Evolutionary conservation across 2,329 filamentous ascomycete genomes (phyloP).

Genomic region (Nemania sp.): DNA sequence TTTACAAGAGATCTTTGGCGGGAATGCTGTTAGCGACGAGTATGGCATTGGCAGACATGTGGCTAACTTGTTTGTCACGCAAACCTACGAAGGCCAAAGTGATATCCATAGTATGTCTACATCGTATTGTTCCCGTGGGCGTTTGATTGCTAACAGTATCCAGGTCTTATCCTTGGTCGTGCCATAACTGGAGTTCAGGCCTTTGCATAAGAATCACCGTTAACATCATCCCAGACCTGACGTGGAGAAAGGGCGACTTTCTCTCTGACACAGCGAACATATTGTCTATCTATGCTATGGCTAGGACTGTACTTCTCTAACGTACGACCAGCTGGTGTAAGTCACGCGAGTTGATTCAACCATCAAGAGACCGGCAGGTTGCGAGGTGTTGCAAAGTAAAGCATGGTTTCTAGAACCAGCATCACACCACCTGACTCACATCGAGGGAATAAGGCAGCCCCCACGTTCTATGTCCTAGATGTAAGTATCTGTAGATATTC

Average conservation of each 20-base stretch:
- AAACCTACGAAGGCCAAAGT: conserved; percentile 98
- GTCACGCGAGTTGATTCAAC: not conserved
- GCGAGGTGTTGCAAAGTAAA: not conserved
- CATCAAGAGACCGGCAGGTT: not conserved
- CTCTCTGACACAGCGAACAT: not conserved
- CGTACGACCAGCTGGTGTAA: not conserved
- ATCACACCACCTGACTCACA: not conserved
- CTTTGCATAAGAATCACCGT: conserved; percentile 64
- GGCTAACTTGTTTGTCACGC: conserved; percentile 94
- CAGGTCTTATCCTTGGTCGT: conserved; percentile 74
- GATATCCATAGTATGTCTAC: conserved; percentile 88
- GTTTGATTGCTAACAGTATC: conserved; percentile 14
- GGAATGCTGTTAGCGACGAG: conserved; percentile 98
- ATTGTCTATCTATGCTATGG: not conserved
- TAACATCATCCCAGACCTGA: not conserved
- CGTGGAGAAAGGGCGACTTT: not conserved
- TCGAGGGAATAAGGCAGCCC: not conserved
- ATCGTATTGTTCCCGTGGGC: conserved; percentile 7
- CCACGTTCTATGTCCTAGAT: not conserved
- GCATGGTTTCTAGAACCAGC: not conserved
- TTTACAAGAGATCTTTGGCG: conserved; percentile 95
- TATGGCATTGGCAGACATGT: conserved; percentile 96
- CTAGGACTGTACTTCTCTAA: too few species aligned
- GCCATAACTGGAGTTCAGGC: conserved; percentile 80
- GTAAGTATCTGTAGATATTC: not conserved